Percentiles rank a stretch among this genome's conserved stretches.
Evolutionary conservation across 164 flowering plant species (phyloP).

Genomic region (Magnolia officinalis): DNA sequence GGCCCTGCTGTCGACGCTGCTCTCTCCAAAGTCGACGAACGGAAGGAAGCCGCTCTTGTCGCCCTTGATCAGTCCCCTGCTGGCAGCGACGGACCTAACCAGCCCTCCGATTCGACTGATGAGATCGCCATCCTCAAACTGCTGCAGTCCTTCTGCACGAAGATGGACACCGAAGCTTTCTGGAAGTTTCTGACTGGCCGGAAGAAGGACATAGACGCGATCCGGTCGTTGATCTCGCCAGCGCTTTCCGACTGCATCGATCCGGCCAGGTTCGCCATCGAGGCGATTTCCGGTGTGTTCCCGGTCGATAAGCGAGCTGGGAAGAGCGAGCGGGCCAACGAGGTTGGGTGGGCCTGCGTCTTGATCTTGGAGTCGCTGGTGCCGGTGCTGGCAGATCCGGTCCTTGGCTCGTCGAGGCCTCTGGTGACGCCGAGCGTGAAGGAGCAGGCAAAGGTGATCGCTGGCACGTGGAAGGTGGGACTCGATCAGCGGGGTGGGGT

Average conservation of each 20-base stretch:
- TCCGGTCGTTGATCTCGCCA: conserved; percentile 47
- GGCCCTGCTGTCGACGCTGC: conserved; percentile 49
- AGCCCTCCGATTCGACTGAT: neutral
- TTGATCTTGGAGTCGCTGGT: conserved; percentile 73
- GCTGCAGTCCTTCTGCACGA: conserved; percentile 50
- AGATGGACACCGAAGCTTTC: conserved; percentile 59
- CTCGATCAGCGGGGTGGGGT: conserved; percentile 88
- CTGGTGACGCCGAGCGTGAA: conserved; percentile 80
- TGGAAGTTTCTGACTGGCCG: conserved; percentile 66
- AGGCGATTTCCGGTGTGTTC: conserved; percentile 84
- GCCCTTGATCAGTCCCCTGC: conserved; percentile 18
- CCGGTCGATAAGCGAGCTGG: conserved; percentile 72
- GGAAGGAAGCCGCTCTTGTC: conserved; percentile 41
- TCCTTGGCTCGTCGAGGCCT: conserved; percentile 68
- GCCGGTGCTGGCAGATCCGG: conserved; percentile 82
- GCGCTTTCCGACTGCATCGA: conserved; percentile 71
- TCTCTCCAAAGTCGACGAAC: conserved; percentile 40
- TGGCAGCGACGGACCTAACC: conserved; percentile 40
- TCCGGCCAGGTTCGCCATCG: conserved; percentile 79
- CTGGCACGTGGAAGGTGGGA: conserved; percentile 81
- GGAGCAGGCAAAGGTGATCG: conserved; percentile 66
- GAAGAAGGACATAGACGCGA: conserved; percentile 74
- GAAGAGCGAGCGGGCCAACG: conserved; percentile 42
- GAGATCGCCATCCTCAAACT: conserved; percentile 37
- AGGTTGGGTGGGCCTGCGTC: conserved; percentile 97